These are phyloP conservation scores for Aureobasidium pullulans DNA, from an alignment of 2,329 filamentous ascomycete species.

Conservation along the genomic window DNA sequence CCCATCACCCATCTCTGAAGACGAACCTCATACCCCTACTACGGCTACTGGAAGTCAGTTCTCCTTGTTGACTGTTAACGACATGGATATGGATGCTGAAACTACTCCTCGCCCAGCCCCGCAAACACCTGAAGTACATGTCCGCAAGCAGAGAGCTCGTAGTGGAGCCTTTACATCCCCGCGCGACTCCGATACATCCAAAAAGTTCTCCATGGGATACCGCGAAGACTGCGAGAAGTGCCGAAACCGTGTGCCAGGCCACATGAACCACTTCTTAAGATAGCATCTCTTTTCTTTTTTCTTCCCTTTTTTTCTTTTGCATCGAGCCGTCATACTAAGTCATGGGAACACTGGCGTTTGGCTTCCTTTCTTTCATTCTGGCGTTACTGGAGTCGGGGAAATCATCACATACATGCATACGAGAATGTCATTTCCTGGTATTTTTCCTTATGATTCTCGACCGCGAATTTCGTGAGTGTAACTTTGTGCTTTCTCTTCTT, in stretches of 20 bases:
- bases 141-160: constrained; percentile 28
- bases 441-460: neutral
- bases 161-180: constrained; percentile 25
- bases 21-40: constrained; percentile 27
- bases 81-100: constrained; percentile 27
- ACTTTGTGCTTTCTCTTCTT: neutral
- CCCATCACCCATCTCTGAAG: constrained; percentile 29
- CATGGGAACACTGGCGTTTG: neutral
- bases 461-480: neutral
- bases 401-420: neutral
- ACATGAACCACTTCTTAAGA: constrained; percentile 41
- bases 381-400: neutral
- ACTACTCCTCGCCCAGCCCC: constrained; percentile 11
- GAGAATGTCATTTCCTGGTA: neutral
- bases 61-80: constrained; percentile 28
- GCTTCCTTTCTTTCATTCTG: neutral
- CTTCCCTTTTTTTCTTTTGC: neutral
- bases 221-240: constrained; percentile 45
- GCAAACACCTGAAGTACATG: constrained; percentile 19
- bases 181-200: constrained; percentile 12
- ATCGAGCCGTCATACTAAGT: neutral
- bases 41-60: constrained; percentile 29
- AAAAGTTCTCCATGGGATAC: constrained; percentile 36
- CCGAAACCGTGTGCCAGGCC: constrained; percentile 38
- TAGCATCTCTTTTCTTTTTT: neutral